A percentile compares a stretch with the other conserved stretches of the same genome.
Evolutionary conservation across 164 flowering plant genomes (phyloP).

Genomic region (Pachysandra terminalis): DNA sequence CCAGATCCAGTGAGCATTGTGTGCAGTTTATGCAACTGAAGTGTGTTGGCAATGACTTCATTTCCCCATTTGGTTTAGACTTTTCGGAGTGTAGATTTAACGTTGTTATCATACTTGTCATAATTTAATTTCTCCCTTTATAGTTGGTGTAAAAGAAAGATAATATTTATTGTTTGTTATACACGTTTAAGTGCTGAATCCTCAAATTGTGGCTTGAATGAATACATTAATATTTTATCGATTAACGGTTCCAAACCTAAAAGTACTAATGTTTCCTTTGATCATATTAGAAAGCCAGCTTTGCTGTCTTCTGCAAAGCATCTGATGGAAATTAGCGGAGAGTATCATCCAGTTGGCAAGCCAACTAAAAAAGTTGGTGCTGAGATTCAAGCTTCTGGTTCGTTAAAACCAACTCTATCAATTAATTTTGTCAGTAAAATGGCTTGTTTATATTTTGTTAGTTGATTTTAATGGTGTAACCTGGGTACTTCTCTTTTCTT

Average conservation of each 20-base stretch:
- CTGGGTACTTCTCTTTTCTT: background rate
- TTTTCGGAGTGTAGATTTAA: too few relatives aligned
- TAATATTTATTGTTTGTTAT: too few relatives aligned
- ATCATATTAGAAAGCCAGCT: constrained; percentile 16
- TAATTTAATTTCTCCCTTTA: too few relatives aligned
- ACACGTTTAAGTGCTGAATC: background rate
- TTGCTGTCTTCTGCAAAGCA: constrained; percentile 60
- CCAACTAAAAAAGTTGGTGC: constrained; percentile 64
- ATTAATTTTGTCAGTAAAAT: background rate
- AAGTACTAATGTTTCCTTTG: constrained; percentile 1
- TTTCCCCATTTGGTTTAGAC: too few relatives aligned
- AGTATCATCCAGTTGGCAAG: constrained; percentile 73
- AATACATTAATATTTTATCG: constrained; percentile 2
- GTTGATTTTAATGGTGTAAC: too few relatives aligned
- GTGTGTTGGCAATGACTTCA: too few relatives aligned
- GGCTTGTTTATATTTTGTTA: background rate
- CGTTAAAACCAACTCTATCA: constrained; percentile 12
- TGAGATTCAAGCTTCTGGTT: constrained; percentile 89
- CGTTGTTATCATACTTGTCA: too few relatives aligned
- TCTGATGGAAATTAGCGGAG: constrained; percentile 39
- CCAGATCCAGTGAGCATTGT: too few relatives aligned
- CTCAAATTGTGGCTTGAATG: constrained; percentile 19
- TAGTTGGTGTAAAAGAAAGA: too few relatives aligned
- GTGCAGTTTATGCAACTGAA: too few relatives aligned
- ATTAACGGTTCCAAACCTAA: constrained; percentile 4